These are phyloP conservation scores for Crotalaria pallida DNA, from an alignment of 306 rosid genomes.

Conservation along the genomic window DNA sequence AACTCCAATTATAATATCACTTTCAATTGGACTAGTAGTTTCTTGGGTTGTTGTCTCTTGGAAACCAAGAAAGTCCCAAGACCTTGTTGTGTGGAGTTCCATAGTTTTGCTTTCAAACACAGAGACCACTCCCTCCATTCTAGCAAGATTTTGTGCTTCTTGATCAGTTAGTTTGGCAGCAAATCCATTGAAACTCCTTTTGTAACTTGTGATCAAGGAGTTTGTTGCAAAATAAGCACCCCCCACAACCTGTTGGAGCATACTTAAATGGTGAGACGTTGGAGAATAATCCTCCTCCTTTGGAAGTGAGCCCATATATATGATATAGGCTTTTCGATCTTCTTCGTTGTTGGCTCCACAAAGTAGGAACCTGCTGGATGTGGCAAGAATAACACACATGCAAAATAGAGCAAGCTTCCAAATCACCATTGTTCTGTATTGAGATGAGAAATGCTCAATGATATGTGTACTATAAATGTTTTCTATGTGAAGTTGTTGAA, in stretches of 20 bases:
- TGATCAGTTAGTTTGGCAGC: conserved; percentile 12
- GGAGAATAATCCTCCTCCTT: not conserved
- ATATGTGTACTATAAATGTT: too few species aligned
- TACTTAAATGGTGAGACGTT: conserved; percentile 6
- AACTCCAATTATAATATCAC: conserved; percentile 29
- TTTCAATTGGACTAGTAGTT: too few species aligned
- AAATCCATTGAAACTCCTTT: conserved; percentile 22
- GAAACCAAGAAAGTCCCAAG: conserved; percentile 46
- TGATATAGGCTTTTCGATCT: not conserved
- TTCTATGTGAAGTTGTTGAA: too few species aligned
- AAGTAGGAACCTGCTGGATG: not conserved
- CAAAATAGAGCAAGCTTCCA: too few species aligned
- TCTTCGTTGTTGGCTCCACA: not conserved
- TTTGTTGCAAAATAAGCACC: not conserved
- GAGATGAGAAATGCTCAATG: too few species aligned
- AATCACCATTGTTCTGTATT: too few species aligned
- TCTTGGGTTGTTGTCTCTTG: too few species aligned
- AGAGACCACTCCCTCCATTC: conserved; percentile 27
- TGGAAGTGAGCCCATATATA: conserved; percentile 10
- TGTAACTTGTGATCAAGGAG: not conserved
- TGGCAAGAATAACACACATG: not conserved
- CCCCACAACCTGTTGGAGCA: not conserved
- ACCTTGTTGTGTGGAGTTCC: conserved; percentile 37
- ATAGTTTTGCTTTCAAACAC: conserved; percentile 28
- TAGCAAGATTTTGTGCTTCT: not conserved